These are phyloP conservation scores for Rhizopus arrhizus DNA, from an alignment of 371 early-diverging fungal species.

Conservation along the genomic window DNA sequence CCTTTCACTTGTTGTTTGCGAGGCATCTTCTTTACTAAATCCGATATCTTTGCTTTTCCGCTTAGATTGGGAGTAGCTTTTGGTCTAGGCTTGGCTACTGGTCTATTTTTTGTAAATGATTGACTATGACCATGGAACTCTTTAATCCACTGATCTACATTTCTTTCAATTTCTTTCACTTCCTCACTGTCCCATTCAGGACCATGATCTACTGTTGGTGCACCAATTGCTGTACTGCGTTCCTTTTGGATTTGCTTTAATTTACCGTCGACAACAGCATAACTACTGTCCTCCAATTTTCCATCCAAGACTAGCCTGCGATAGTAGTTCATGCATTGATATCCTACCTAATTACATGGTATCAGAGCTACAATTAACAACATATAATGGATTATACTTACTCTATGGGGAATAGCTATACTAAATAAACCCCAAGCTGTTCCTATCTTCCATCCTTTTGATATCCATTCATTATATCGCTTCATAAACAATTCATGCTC, in stretches of 20 bases:
- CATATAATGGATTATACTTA: slow-evolving; percentile 7
- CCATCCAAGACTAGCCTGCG: slow-evolving; percentile 54
- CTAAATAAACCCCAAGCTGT: slow-evolving; percentile 66
- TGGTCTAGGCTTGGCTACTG: slow-evolving; percentile 20
- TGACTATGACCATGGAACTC: slow-evolving; percentile 51
- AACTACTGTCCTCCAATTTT: slow-evolving; percentile 53
- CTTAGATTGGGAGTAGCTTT: slow-evolving; percentile 11
- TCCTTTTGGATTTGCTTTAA: slow-evolving; percentile 52
- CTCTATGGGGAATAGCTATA: slow-evolving; percentile 57
- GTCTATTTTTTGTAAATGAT: slow-evolving; percentile 7
- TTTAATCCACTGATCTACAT: slow-evolving; percentile 58
- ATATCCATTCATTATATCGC: slow-evolving; percentile 58
- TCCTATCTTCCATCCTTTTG: slow-evolving; percentile 54
- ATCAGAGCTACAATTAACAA: not conserved
- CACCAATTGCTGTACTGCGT: slow-evolving; percentile 32
- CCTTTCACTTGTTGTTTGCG: slow-evolving; percentile 1
- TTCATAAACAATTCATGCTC: slow-evolving; percentile 59
- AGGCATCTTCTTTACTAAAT: slow-evolving; percentile 36
- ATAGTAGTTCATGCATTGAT: slow-evolving; percentile 68
- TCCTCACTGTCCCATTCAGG: slow-evolving; percentile 57
- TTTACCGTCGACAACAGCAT: slow-evolving; percentile 56
- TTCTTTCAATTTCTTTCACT: slow-evolving; percentile 52
- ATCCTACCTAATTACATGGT: slow-evolving; percentile 48
- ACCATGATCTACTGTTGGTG: slow-evolving; percentile 27
- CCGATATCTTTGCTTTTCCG: slow-evolving; percentile 21